Conservation (phyloP, 345 rosid species). For the Turnera subulata region DNA sequence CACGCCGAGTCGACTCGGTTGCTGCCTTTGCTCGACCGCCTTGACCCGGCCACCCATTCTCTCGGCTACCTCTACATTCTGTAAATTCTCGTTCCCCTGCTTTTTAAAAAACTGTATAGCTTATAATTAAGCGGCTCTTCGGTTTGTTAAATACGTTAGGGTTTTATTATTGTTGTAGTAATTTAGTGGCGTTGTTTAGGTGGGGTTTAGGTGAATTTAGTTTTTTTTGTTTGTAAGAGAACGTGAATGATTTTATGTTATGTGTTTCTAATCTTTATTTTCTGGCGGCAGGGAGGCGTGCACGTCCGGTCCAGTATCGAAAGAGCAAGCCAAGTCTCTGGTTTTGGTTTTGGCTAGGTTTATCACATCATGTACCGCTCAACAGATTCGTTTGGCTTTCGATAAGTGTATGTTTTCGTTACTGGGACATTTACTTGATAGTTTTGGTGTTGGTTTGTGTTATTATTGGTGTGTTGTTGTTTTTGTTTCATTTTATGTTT, state of each 20-base stretch:
- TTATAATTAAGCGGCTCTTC: background rate
- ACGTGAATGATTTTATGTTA: background rate
- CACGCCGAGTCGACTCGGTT: slow-evolving; percentile 15
- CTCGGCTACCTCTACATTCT: slow-evolving; percentile 31
- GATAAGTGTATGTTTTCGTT: slow-evolving; percentile 56
- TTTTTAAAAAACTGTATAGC: background rate
- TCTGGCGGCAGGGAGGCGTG: slow-evolving; percentile 27
- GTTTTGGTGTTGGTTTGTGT: slow-evolving; percentile 1
- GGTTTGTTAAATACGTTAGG: background rate
- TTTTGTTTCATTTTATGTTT: slow-evolving; percentile 4
- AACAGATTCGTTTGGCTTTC: slow-evolving; percentile 69
- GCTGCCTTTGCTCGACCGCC: slow-evolving; percentile 26
- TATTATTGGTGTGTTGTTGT: background rate
- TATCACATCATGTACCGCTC: slow-evolving; percentile 53
- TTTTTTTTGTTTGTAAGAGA: background rate
- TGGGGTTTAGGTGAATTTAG: background rate
- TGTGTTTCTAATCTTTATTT: background rate
- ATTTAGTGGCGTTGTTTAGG: background rate
- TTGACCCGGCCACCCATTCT: slow-evolving; percentile 28
- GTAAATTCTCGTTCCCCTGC: slow-evolving; percentile 1
- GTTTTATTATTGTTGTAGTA: background rate
- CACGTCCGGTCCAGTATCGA: slow-evolving; percentile 15
- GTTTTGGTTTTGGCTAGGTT: slow-evolving; percentile 50
- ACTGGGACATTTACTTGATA: too few relatives aligned
- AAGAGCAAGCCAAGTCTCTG: slow-evolving; percentile 44